phyloP scores from a whole-genome alignment of 2,329 filamentous ascomycete genomes.

The Neonectria punicea region DNA sequence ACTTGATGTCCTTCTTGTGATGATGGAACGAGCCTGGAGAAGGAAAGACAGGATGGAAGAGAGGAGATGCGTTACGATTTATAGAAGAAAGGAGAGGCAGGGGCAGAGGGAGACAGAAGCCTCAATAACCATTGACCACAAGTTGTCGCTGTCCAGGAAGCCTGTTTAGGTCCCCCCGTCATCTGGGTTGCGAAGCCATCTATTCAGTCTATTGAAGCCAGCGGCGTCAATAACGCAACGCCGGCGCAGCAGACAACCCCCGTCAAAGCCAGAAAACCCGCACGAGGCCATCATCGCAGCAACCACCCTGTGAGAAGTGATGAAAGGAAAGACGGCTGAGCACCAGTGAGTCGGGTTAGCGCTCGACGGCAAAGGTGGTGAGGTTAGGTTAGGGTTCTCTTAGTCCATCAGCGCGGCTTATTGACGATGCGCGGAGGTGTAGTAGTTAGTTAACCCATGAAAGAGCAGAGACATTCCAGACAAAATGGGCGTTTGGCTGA shows the following conservation, averaged over 20 bases:
- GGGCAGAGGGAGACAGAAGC: slow-evolving; percentile 16
- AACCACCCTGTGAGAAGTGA: neutral
- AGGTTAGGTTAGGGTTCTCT: neutral
- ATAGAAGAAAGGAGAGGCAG: slow-evolving; percentile 30
- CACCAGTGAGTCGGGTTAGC: neutral
- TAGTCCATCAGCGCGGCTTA: neutral
- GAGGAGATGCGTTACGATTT: slow-evolving; percentile 23
- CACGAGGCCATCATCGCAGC: neutral
- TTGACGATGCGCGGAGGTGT: neutral
- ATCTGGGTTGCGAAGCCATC: neutral
- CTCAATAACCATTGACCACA: slow-evolving; percentile 3
- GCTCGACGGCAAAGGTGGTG: neutral
- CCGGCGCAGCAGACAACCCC: neutral
- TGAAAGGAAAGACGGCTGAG: neutral
- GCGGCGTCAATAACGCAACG: slow-evolving; percentile 10
- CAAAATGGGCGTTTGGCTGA: neutral
- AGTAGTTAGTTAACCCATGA: too few relatives aligned
- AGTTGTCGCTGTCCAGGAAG: neutral
- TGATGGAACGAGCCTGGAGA: slow-evolving; percentile 39
- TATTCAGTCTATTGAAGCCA: slow-evolving; percentile 24
- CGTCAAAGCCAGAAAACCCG: neutral
- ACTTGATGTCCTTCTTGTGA: slow-evolving; percentile 31
- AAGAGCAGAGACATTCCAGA: neutral
- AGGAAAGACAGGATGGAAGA: slow-evolving; percentile 7
- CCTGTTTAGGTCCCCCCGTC: neutral